Conservation (phyloP, 768 basidiomycete species). For the Tylopilus rubrobrunneus region DNA sequence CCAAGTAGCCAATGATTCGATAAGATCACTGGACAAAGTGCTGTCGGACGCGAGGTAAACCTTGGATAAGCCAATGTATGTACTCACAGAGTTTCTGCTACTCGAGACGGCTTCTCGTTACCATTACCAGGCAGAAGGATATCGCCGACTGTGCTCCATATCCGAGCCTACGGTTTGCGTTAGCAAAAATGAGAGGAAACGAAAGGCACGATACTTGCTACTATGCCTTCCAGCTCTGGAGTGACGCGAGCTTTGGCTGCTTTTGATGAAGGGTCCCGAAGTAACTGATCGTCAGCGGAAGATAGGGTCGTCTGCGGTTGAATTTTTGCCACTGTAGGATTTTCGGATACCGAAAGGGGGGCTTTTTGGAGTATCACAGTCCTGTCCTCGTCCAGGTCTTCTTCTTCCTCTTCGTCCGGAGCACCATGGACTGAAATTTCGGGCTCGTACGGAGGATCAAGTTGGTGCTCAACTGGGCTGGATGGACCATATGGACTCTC, state of each 20-base stretch:
- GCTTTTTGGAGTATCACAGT: conserved; percentile 30
- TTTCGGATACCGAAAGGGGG: background rate
- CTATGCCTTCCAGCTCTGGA: conserved; percentile 59
- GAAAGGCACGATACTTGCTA: conserved; percentile 38
- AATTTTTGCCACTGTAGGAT: conserved; percentile 1
- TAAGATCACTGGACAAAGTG: conserved; percentile 42
- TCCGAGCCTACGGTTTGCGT: conserved; percentile 46
- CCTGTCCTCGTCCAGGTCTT: conserved; percentile 24
- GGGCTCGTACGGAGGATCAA: conserved; percentile 4
- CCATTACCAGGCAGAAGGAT: conserved; percentile 54
- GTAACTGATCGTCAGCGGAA: background rate
- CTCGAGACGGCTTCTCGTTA: conserved; percentile 42
- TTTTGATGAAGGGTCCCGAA: conserved; percentile 17
- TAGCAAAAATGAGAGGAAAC: background rate
- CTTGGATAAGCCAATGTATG: background rate
- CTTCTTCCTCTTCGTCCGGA: conserved; percentile 8
- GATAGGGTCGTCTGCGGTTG: conserved; percentile 6
- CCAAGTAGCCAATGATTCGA: conserved; percentile 51
- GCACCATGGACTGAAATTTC: conserved; percentile 1
- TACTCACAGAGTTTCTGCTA: conserved; percentile 61
- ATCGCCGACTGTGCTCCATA: conserved; percentile 66
- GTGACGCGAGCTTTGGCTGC: conserved; percentile 49
- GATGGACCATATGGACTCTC: conserved; percentile 12
- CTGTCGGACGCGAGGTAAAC: background rate
- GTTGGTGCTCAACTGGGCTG: conserved; percentile 7